Evolutionary conservation across 805 yeast species (phyloP).

Genomic region (Pichia membranifaciens): DNA sequence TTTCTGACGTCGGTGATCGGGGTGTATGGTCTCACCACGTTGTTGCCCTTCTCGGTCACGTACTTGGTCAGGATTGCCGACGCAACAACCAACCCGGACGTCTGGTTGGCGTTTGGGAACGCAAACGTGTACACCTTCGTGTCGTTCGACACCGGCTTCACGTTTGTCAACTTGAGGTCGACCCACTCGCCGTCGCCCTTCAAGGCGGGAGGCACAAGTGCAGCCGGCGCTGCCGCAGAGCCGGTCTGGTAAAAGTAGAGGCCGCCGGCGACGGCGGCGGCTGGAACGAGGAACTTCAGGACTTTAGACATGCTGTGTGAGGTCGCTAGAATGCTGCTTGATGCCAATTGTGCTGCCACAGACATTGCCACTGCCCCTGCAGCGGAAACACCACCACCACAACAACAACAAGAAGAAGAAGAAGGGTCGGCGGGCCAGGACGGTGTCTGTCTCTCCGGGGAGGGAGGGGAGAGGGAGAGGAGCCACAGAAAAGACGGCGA

Average conservation of each 20-base stretch:
- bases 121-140: conserved; percentile 67
- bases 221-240: conserved; percentile 22
- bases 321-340: too few relatives aligned
- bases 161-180: conserved; percentile 51
- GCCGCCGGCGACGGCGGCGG: conserved; percentile 40
- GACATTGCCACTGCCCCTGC: too few relatives aligned
- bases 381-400: background rate
- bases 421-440: too few relatives aligned
- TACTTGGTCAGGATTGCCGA: conserved; percentile 77
- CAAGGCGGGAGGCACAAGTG: conserved; percentile 38
- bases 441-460: too few relatives aligned
- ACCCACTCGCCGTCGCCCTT: conserved; percentile 65
- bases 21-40: conserved; percentile 85
- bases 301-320: conserved; percentile 8
- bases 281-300: conserved; percentile 20
- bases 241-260: conserved; percentile 29
- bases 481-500: too few relatives aligned
- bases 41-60: conserved; percentile 75
- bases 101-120: conserved; percentile 59
- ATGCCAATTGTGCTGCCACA: background rate
- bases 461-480: too few relatives aligned
- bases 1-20: conserved; percentile 69
- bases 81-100: conserved; percentile 73
- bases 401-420: too few relatives aligned
- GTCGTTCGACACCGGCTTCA: conserved; percentile 49